phyloP scores from a whole-genome alignment of 441 rosid genomes.

The Metrosideros polymorpha region DNA sequence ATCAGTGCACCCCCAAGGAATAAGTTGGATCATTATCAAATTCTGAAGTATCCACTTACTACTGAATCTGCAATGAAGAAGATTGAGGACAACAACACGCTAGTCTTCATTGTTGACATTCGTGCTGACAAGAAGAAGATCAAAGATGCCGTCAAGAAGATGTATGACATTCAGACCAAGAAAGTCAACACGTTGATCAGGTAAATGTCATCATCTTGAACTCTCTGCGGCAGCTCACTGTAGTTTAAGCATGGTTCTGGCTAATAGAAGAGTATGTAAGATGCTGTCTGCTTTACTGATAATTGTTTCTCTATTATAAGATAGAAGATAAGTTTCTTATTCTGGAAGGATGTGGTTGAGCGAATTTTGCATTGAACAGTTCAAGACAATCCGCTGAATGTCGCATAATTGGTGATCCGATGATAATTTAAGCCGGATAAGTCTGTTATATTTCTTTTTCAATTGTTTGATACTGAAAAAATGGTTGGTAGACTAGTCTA shows the following conservation, averaged over 20 bases:
- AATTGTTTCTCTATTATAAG: background rate
- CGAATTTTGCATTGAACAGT: background rate
- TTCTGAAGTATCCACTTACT: conserved; percentile 44
- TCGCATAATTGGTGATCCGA: background rate
- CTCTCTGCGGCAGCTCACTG: background rate
- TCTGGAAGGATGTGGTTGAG: background rate
- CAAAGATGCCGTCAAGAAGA: conserved; percentile 45
- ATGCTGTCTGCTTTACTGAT: background rate
- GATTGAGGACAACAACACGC: conserved; percentile 50
- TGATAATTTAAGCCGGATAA: background rate
- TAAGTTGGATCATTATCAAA: conserved; percentile 40
- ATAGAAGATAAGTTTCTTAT: background rate
- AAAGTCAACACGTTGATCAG: conserved; percentile 10
- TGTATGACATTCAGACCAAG: conserved; percentile 42
- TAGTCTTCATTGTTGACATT: conserved; percentile 51
- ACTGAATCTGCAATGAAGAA: conserved; percentile 64
- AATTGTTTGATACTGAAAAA: no score
- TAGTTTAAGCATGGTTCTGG: background rate
- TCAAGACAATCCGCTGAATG: background rate
- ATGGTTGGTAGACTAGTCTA: background rate
- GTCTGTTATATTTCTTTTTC: background rate
- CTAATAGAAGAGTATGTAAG: background rate
- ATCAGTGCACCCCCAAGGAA: conserved; percentile 43
- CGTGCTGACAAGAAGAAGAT: conserved; percentile 53
- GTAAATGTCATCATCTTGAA: background rate